Evolutionary conservation across 2,329 filamentous ascomycete species (phyloP).

Genomic region (Pleomassaria siparia): DNA sequence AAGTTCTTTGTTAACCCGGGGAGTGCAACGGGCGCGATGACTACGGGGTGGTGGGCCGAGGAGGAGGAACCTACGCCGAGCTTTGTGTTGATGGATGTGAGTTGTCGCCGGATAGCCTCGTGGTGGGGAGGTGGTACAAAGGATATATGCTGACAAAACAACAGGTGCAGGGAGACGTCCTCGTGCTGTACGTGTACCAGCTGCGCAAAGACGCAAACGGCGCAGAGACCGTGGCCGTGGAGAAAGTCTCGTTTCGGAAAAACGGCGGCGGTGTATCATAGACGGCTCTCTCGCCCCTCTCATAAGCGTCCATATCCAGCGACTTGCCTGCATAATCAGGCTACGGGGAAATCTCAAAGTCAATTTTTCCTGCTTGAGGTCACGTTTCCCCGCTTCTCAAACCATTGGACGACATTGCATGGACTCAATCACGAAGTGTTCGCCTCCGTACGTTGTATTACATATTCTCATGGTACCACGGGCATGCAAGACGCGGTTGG

Average conservation of each 20-base stretch:
- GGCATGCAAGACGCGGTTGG: slow-evolving; percentile 19
- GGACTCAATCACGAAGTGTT: too few species aligned
- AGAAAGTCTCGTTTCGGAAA: slow-evolving; percentile 60
- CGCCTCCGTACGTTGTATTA: too few species aligned
- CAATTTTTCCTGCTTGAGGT: neutral
- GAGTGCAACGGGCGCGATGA: slow-evolving; percentile 67
- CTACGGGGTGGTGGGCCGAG: slow-evolving; percentile 60
- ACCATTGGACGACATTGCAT: neutral
- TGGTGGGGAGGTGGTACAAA: neutral
- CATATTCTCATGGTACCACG: slow-evolving; percentile 15
- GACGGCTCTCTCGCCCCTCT: too few species aligned
- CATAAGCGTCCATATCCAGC: neutral
- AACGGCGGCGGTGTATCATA: slow-evolving; percentile 45
- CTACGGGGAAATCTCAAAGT: too few species aligned
- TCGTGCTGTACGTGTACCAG: slow-evolving; percentile 90
- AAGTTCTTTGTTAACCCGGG: slow-evolving; percentile 73
- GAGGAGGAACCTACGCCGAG: slow-evolving; percentile 75
- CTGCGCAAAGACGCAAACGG: slow-evolving; percentile 55
- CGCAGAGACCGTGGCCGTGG: slow-evolving; percentile 56
- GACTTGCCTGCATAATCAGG: neutral
- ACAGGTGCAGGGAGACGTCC: slow-evolving; percentile 91
- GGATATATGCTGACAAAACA: slow-evolving; percentile 4
- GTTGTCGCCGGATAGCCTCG: slow-evolving; percentile 44
- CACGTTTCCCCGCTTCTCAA: neutral
- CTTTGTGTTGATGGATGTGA: slow-evolving; percentile 96